phyloP scores from a whole-genome alignment of 179 eudicot genomes.

The Heliamphora pulchella region DNA sequence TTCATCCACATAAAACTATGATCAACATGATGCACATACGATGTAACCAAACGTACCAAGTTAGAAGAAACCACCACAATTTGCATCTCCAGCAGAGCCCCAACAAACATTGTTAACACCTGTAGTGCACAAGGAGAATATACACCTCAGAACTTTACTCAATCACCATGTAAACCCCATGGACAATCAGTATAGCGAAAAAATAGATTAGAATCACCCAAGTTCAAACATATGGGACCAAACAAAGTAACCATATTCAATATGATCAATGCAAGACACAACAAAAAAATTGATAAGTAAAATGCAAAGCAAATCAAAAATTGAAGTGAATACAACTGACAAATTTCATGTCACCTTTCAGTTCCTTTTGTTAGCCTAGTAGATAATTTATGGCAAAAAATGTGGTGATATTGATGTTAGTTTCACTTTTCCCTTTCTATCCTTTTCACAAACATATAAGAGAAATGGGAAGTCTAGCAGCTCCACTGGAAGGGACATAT shows the following conservation, averaged over 20 bases:
- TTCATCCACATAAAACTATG: background rate
- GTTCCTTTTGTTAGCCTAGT: background rate
- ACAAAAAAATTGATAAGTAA: too few relatives aligned
- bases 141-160: conserved; percentile 1
- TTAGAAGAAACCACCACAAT: conserved; percentile 76
- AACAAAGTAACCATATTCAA: background rate
- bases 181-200: background rate
- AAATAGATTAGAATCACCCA: background rate
- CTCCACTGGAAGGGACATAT: background rate
- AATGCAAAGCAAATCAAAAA: background rate
- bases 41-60: conserved; percentile 45
- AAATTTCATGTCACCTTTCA: background rate
- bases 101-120: conserved; percentile 80
- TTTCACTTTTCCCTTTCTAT: background rate
- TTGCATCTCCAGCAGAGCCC: conserved; percentile 87
- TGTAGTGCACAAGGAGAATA: conserved; percentile 26
- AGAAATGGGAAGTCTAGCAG: background rate
- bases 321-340: background rate
- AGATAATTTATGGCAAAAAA: too few relatives aligned
- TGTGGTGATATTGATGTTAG: background rate
- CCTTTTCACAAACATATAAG: background rate
- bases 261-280: background rate
- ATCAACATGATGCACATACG: background rate
- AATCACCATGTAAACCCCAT: background rate
- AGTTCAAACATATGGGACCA: background rate